Conservation (phyloP, 2,329 filamentous ascomycete species). For the Fusarium udum region DNA sequence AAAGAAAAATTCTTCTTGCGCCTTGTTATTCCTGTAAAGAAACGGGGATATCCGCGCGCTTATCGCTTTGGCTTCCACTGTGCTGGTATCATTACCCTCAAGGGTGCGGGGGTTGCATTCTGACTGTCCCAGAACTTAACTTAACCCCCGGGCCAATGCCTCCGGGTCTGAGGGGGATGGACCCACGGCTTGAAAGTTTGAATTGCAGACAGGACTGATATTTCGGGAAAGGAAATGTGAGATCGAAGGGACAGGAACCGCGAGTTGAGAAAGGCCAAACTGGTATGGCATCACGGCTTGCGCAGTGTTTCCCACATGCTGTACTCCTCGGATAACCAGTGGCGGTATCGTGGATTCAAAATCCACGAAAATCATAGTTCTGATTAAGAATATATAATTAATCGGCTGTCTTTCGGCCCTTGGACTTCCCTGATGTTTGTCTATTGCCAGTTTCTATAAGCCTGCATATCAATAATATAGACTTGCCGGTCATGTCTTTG, state of each 20-base stretch:
- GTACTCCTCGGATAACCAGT: background rate
- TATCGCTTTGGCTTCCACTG: background rate
- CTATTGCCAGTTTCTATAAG: background rate
- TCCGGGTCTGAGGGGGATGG: background rate
- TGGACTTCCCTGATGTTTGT: background rate
- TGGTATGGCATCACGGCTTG: background rate
- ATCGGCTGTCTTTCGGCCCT: background rate
- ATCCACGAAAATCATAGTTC: background rate
- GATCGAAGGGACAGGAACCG: background rate
- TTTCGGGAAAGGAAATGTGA: background rate
- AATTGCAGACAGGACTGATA: background rate
- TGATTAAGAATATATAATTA: background rate
- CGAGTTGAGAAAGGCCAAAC: background rate
- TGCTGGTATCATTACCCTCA: background rate
- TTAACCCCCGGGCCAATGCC: background rate
- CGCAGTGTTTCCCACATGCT: background rate
- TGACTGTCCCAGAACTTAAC: background rate
- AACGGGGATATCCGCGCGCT: background rate
- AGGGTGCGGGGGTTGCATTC: background rate
- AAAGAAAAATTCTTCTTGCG: background rate
- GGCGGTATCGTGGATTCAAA: no score
- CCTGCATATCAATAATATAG: background rate
- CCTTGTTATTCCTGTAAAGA: background rate
- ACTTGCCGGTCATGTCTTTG: background rate
- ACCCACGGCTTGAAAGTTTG: background rate